Conservation (phyloP, 129 eudicot species). For the sunflower (Helianthus annuus) region HanXRQr2.0-SUNRISE NC_035448.2:64264797-64265296, state of each 20-base stretch:
- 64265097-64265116: conserved; percentile 27
- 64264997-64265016: no score
- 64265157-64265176: conserved; percentile 10
- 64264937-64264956: no score
- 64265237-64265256: conserved; percentile 51
- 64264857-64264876: no score
- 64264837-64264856: no score
- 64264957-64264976: no score
- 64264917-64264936: no score
- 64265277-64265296: conserved; percentile 99
- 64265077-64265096: conserved; percentile 68
- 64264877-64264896: no score
- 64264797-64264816: no score
- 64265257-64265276: conserved; percentile 68
- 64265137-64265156: conserved; percentile 40
- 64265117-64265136: conserved; percentile 23
- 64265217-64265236: conserved; percentile 40
- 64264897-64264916: no score
- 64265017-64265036: not conserved
- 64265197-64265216: conserved; percentile 10
- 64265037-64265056: conserved; percentile 23
- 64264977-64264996: no score
- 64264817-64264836: no score
- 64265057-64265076: conserved; percentile 59
- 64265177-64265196: conserved; percentile 14